These are phyloP conservation scores for Auricularia heimuer DNA, from an alignment of 768 basidiomycete species.

Conservation along the genomic window DNA sequence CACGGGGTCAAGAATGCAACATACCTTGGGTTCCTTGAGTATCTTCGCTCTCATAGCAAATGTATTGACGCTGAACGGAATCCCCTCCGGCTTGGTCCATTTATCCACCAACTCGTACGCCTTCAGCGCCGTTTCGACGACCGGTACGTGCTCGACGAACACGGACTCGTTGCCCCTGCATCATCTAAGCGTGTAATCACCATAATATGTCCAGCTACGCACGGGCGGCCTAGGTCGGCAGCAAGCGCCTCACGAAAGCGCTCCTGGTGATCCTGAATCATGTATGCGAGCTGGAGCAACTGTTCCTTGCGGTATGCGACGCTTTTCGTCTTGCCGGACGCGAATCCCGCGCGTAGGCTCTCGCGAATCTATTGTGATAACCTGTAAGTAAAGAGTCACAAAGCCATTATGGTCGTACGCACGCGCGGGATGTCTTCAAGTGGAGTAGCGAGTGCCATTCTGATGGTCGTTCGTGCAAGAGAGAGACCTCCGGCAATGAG, in stretches of 20 bases:
- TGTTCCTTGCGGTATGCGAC: conserved; percentile 65
- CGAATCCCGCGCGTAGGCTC: conserved; percentile 47
- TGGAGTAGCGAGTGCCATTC: too few species aligned
- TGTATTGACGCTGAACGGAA: conserved; percentile 46
- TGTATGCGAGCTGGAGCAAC: conserved; percentile 62
- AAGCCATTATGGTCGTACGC: too few species aligned
- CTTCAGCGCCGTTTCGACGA: conserved; percentile 39
- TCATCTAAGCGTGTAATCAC: neutral
- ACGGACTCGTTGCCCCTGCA: conserved; percentile 33
- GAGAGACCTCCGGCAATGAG: too few species aligned
- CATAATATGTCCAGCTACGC: conserved; percentile 13
- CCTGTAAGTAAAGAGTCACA: too few species aligned
- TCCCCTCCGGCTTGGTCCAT: conserved; percentile 61
- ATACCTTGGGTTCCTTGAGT: conserved; percentile 58
- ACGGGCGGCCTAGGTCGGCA: conserved; percentile 54
- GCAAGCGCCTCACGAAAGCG: conserved; percentile 49
- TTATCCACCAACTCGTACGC: conserved; percentile 57
- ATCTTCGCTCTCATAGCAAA: conserved; percentile 52
- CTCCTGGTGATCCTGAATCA: conserved; percentile 61
- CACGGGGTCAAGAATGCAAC: neutral
- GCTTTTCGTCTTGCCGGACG: conserved; percentile 52
- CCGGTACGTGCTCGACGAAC: conserved; percentile 50
- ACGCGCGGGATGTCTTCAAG: too few species aligned
- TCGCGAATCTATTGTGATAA: conserved; percentile 38
- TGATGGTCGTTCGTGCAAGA: too few species aligned